Evolutionary conservation across 2,329 filamentous ascomycete genomes (phyloP).

Genomic region (Cercospora sesami): DNA sequence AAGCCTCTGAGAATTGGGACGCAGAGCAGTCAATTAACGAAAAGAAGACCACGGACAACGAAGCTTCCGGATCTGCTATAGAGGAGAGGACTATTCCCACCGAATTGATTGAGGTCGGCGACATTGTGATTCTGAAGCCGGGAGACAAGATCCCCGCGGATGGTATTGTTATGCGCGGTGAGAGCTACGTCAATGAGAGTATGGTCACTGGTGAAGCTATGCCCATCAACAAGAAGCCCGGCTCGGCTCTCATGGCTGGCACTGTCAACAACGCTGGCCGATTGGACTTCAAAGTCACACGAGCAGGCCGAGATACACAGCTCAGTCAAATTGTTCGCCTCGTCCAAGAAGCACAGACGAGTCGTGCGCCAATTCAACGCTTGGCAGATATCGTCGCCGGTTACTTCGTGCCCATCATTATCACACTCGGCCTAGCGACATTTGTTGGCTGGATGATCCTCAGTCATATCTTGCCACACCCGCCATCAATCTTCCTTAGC

Average conservation of each 20-base stretch:
- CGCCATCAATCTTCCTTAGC: constrained; percentile 83
- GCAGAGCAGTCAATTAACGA: constrained; percentile 48
- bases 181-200: constrained; percentile 93
- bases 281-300: constrained; percentile 86
- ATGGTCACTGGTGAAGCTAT: constrained; percentile 99
- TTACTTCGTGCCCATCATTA: constrained; percentile 89
- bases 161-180: constrained; percentile 79
- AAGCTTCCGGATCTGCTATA: constrained; percentile 59
- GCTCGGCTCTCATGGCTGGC: constrained; percentile 78
- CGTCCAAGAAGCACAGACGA: constrained; percentile 97
- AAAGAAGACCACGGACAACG: constrained; percentile 38
- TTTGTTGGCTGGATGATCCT: constrained; percentile 94
- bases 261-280: constrained; percentile 94
- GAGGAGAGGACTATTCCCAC: constrained; percentile 88
- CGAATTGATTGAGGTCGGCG: constrained; percentile 88
- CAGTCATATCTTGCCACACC: constrained; percentile 77
- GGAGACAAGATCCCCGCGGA: constrained; percentile 97
- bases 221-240: constrained; percentile 86
- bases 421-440: constrained; percentile 77
- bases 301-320: constrained; percentile 91
- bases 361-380: constrained; percentile 87
- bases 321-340: constrained; percentile 97
- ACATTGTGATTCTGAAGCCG: constrained; percentile 87
- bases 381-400: constrained; percentile 88
- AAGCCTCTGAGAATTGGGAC: constrained; percentile 79